A percentile compares a stretch with the other conserved stretches of the same genome.
Evolutionary conservation across 768 basidiomycete genomes (phyloP).

Genomic region (Russula dissimulans): DNA sequence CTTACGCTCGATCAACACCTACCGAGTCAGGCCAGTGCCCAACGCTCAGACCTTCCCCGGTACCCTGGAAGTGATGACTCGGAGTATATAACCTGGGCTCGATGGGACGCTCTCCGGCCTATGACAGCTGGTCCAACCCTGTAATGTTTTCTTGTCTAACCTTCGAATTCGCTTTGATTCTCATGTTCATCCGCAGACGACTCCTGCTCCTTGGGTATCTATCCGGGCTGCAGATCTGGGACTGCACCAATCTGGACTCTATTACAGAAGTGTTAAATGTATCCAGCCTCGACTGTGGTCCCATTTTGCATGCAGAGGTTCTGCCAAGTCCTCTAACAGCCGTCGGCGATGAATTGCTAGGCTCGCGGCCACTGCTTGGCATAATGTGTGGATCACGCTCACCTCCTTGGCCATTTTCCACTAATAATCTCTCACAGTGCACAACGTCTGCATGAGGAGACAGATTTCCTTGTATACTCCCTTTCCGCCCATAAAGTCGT

Average conservation of each 20-base stretch:
- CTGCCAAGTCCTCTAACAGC: constrained; percentile 28
- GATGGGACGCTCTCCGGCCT: constrained; percentile 32
- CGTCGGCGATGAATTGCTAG: constrained; percentile 25
- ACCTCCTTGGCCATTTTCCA: not conserved
- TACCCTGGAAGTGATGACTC: constrained; percentile 25
- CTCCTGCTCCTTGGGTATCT: constrained; percentile 47
- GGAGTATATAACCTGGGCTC: constrained; percentile 37
- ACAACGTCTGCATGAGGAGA: constrained; percentile 16
- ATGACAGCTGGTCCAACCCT: constrained; percentile 11
- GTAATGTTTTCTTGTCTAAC: constrained; percentile 10
- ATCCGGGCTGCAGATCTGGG: constrained; percentile 52
- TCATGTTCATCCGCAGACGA: constrained; percentile 25
- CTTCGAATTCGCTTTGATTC: constrained; percentile 1
- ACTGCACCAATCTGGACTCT: constrained; percentile 43
- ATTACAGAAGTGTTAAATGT: constrained; percentile 49
- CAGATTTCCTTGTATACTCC: constrained; percentile 37
- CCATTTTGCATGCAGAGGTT: constrained; percentile 32
- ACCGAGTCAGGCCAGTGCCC: constrained; percentile 2
- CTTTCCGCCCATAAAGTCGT: constrained; percentile 40
- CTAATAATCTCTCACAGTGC: constrained; percentile 14
- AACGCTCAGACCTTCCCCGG: constrained; percentile 15
- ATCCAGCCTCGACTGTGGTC: constrained; percentile 29
- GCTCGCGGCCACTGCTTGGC: constrained; percentile 30
- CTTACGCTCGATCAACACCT: constrained; percentile 16
- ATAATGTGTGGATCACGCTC: constrained; percentile 25